phyloP scores from a whole-genome alignment of 257 asterid species.

The Nicotiana knightiana region DNA sequence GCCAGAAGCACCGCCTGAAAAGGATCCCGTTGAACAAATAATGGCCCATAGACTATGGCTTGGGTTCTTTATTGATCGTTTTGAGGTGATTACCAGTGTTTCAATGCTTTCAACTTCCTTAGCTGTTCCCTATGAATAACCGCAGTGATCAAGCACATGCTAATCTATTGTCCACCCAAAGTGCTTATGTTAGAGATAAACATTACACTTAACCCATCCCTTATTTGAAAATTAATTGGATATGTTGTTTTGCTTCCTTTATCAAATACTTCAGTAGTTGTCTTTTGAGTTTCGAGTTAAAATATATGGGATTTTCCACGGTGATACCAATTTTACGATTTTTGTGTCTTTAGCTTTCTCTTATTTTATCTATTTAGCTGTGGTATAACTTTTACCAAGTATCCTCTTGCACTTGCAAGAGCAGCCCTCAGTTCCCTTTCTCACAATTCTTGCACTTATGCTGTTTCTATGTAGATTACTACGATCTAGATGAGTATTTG shows the following conservation, averaged over 20 bases:
- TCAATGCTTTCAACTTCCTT: not conserved
- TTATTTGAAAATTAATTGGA: not conserved
- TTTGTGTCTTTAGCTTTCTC: not conserved
- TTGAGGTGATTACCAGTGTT: conserved; percentile 56
- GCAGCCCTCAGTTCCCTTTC: not conserved
- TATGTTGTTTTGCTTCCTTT: not conserved
- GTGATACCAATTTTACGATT: too few species aligned
- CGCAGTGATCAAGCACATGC: not conserved
- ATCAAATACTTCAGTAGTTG: not conserved
- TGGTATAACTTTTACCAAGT: not conserved
- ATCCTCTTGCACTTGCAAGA: not conserved
- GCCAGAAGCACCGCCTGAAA: conserved; percentile 73
- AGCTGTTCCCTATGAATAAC: not conserved
- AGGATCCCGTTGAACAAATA: conserved; percentile 87
- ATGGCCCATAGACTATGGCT: conserved; percentile 97
- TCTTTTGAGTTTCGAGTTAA: not conserved
- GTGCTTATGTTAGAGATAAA: not conserved
- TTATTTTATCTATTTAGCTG: not conserved
- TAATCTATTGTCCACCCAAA: not conserved
- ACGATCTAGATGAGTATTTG: not conserved
- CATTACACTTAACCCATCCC: not conserved
- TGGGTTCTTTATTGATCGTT: conserved; percentile 90
- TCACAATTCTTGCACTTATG: not conserved
- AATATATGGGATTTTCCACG: not conserved
- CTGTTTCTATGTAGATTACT: not conserved